Conservation (phyloP, 108 stramenopile genomes). For the Craspedostauros australis region DNA sequence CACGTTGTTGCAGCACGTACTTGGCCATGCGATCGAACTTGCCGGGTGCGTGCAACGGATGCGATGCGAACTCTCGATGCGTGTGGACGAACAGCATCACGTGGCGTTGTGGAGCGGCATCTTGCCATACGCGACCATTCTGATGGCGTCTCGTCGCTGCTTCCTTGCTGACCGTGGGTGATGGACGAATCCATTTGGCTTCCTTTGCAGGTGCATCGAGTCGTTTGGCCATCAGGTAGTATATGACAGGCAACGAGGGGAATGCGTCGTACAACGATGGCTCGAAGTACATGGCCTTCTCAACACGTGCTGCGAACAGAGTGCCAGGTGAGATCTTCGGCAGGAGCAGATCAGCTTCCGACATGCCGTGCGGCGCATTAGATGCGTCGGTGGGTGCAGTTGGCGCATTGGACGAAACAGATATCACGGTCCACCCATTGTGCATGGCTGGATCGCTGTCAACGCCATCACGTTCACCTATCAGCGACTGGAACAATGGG, state of each 20-base stretch:
- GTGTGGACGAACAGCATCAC: slow-evolving; percentile 30
- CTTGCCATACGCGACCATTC: slow-evolving; percentile 3
- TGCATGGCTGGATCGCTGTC: slow-evolving; percentile 7
- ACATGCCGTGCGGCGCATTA: no score
- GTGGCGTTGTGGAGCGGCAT: slow-evolving; percentile 29
- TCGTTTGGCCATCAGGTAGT: slow-evolving; percentile 14
- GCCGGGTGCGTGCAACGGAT: neutral
- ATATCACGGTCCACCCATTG: slow-evolving; percentile 51
- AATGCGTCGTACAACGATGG: slow-evolving; percentile 20
- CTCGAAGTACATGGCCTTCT: slow-evolving; percentile 48
- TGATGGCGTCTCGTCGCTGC: slow-evolving; percentile 10
- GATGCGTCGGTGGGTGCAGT: no score
- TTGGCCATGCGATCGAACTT: slow-evolving; percentile 4
- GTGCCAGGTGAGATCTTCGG: slow-evolving; percentile 49
- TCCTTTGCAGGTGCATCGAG: slow-evolving; percentile 28
- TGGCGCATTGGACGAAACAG: no score
- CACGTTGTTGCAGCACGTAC: slow-evolving; percentile 9
- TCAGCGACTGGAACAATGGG: slow-evolving; percentile 21
- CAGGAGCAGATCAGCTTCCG: slow-evolving; percentile 49
- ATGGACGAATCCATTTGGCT: slow-evolving; percentile 18
- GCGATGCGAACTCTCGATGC: slow-evolving; percentile 28
- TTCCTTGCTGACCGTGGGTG: slow-evolving; percentile 9
- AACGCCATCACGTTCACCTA: slow-evolving; percentile 3
- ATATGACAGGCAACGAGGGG: slow-evolving; percentile 18
- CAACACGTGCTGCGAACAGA: slow-evolving; percentile 41